A percentile compares a stretch with the other conserved stretches of the same genome.
Evolutionary conservation across 2,329 filamentous ascomycete genomes (phyloP).

Genomic region (Ophioceras dolichostomum): DNA sequence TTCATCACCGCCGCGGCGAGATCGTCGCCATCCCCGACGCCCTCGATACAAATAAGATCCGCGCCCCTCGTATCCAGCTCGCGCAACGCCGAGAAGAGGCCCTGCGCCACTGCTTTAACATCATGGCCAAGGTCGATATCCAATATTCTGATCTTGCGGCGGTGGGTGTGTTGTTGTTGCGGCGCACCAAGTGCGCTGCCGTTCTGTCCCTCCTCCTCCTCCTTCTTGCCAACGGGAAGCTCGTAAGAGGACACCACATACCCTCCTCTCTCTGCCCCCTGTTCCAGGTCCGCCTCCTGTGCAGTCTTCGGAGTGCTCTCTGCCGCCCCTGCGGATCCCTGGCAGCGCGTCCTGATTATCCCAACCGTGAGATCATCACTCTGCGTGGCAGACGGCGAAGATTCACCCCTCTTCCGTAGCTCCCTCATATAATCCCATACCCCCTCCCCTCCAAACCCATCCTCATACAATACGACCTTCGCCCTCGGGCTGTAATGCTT

Average conservation of each 20-base stretch:
- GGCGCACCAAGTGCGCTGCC: too few species aligned
- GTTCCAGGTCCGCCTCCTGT: too few species aligned
- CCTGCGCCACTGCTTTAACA: constrained; percentile 66
- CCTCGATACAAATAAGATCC: constrained; percentile 82
- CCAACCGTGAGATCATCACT: too few species aligned
- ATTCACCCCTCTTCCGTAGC: too few species aligned
- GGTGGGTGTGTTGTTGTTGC: too few species aligned
- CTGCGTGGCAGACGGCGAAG: too few species aligned
- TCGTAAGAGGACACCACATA: constrained; percentile 14
- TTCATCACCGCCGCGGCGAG: constrained; percentile 85
- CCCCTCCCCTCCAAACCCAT: constrained; percentile 21
- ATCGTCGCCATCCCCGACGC: constrained; percentile 66
- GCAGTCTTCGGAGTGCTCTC: too few species aligned
- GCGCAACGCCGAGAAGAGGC: constrained; percentile 76
- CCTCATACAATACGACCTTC: constrained; percentile 71
- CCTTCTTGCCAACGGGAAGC: constrained; percentile 21
- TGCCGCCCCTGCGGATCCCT: too few species aligned
- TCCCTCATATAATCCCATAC: too few species aligned
- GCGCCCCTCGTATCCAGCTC: constrained; percentile 72
- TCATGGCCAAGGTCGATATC: constrained; percentile 64
- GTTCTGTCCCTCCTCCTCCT: constrained; percentile 21
- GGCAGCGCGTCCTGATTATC: constrained; percentile 42
- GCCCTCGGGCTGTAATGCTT: constrained; percentile 94
- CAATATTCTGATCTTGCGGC: constrained; percentile 32
- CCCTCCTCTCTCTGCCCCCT: constrained; percentile 11